phyloP scores from a whole-genome alignment of 192 early-diverging fungal genomes.

The Coemansia umbellata region DNA sequence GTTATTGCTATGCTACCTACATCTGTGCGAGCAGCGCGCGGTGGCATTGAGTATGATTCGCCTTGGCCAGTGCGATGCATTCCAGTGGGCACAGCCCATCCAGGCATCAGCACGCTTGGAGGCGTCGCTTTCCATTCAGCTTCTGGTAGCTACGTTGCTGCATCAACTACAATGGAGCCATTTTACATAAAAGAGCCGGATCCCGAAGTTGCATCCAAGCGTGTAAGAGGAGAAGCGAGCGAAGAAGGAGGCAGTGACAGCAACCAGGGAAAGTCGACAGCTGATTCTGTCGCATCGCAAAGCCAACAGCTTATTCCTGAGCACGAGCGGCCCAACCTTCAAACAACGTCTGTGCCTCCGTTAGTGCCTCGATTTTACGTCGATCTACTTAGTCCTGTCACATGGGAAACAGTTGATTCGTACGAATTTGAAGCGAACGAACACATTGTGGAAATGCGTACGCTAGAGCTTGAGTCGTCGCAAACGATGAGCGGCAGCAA shows the following conservation, averaged over 20 bases:
- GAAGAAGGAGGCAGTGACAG: not conserved
- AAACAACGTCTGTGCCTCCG: constrained; percentile 58
- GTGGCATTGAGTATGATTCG: constrained; percentile 41
- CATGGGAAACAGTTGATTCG: constrained; percentile 90
- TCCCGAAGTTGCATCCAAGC: constrained; percentile 42
- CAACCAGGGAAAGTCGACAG: not conserved
- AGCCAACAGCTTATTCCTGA: constrained; percentile 28
- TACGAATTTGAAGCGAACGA: constrained; percentile 76
- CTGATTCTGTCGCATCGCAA: not conserved
- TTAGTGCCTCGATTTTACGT: constrained; percentile 61
- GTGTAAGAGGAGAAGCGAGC: constrained; percentile 19
- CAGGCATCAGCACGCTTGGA: constrained; percentile 50
- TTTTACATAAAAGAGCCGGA: constrained; percentile 76
- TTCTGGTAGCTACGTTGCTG: constrained; percentile 76
- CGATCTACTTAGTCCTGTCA: constrained; percentile 88
- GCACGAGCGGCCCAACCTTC: constrained; percentile 31
- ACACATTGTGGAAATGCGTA: constrained; percentile 72
- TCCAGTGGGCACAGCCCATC: constrained; percentile 35
- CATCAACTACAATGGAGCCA: constrained; percentile 60
- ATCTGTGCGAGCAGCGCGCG: constrained; percentile 14
- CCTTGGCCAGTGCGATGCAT: constrained; percentile 47
- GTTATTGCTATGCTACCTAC: constrained; percentile 25
- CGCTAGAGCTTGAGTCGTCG: constrained; percentile 76
- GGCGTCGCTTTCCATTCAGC: constrained; percentile 79
- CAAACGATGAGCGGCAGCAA: constrained; percentile 84